phyloP scores from a whole-genome alignment of 139 green algal species.

The Tetraselmis striata region DNA sequence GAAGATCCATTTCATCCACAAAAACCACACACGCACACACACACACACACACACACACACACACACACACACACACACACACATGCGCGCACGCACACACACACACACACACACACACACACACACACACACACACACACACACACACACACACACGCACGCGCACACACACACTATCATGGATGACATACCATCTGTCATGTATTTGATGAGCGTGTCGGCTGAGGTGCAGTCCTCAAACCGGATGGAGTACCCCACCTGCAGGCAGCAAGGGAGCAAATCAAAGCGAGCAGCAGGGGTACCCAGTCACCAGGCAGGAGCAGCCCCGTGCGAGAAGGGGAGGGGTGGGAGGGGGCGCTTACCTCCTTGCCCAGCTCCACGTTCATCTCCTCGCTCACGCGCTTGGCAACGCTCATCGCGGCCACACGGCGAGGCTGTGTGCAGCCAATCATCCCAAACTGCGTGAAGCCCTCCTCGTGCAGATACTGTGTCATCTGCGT shows the following conservation, averaged over 20 bases:
- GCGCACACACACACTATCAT: no score
- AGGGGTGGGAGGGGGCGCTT: constrained; percentile 6
- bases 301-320: no score
- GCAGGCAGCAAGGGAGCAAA: background rate
- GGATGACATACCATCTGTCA: constrained; percentile 88
- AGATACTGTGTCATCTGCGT: constrained; percentile 97
- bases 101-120: no score
- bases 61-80: no score
- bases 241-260: constrained; percentile 93
- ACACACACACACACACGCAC: constrained; percentile 23
- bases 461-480: constrained; percentile 83
- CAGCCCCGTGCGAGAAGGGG: no score
- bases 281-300: no score
- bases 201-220: constrained; percentile 87
- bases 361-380: constrained; percentile 67
- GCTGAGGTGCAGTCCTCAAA: constrained; percentile 93
- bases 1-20: no score
- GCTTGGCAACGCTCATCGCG: constrained; percentile 95
- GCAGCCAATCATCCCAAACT: constrained; percentile 83
- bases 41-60: no score
- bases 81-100: no score
- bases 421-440: constrained; percentile 94
- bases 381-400: constrained; percentile 85
- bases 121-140: no score
- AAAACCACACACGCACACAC: no score